Base-by-base conservation (phyloP, 108 stramenopile genomes). In the Nitzschia palea region DNA sequence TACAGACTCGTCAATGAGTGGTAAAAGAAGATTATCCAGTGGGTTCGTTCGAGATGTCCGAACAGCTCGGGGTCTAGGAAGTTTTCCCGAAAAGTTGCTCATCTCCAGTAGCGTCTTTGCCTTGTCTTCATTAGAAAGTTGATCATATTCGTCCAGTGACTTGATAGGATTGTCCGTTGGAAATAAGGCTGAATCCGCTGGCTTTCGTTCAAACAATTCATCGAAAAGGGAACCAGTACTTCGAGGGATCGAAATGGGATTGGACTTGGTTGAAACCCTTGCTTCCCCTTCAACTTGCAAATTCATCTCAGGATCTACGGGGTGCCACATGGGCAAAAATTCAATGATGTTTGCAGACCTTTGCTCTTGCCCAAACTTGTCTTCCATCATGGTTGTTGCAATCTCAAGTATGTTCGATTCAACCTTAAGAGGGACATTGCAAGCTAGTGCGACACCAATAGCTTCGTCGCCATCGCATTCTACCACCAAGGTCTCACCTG, bases 391-490 rank as follows among this genome's bases (percentile, higher is more conserved):
- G 4, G 55, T 44, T 26, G 70, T 35, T 9, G 51, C n/a, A 23
- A 64, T 54, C 53, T 88, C 86, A 73, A 72, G 88, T n/a, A 89
- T 63, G 8, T 56, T 63, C 12, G 64, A 54, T 62, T 88, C 88
- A 14, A 95, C 64, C 30, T 64, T 63, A 0, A 95, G 27, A 28
- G 85, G 80, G 9, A 81, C 32, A 31, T 80, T 68, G 17, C 72
- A 76, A 12, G 88, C 83, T 34, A 92, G 52, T 8, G 92, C 86
- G 44, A 97, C 62, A 3, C 90, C 93, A 27, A 97, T 75, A 8
- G 96, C 96, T 73, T 95, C 96, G 62, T 97, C 96, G 18, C 67
- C 59, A 56, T 81, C 79, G 62, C 93, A 93, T 74, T 97, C 92
- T 26, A 95, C 94, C 22, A 97, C 66, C 32, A 86, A 70, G 17